Percentiles rank a stretch among this genome's conserved stretches.
Evolutionary conservation across 257 asterid species (phyloP).

Genomic region (Capsicum chinense): DNA sequence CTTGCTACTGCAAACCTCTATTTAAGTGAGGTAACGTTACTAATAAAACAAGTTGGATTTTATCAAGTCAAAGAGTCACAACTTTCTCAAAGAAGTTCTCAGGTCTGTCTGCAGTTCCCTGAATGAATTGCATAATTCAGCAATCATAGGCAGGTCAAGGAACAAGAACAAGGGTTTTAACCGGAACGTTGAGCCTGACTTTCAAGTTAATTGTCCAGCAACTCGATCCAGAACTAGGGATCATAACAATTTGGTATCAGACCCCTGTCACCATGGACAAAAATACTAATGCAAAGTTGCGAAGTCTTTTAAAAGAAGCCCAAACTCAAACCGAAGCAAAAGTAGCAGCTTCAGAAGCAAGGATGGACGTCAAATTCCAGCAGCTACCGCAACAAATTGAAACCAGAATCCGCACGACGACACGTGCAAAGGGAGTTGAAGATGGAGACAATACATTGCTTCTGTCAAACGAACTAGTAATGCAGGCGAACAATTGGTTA

Average conservation of each 20-base stretch:
- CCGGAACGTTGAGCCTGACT: neutral
- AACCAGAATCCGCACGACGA: neutral
- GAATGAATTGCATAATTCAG: neutral
- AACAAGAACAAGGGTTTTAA: neutral
- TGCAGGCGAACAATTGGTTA: neutral
- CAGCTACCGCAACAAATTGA: neutral
- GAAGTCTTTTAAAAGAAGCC: neutral
- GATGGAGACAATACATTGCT: neutral
- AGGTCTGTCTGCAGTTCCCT: neutral
- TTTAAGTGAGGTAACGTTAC: neutral
- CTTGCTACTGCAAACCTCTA: neutral
- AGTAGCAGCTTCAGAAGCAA: neutral
- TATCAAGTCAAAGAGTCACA: neutral
- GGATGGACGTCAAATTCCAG: neutral
- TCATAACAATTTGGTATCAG: neutral
- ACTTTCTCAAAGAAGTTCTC: conserved; percentile 2
- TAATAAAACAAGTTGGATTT: neutral
- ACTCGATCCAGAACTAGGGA: neutral
- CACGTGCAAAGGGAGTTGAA: neutral
- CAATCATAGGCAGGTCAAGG: neutral
- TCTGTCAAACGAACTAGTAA: neutral
- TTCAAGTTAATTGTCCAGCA: neutral
- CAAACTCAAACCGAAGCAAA: neutral
- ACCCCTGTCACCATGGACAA: neutral
- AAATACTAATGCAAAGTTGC: neutral